Conservation (phyloP, 371 early-diverging fungal genomes). For the Funneliformis caledonium region DNA sequence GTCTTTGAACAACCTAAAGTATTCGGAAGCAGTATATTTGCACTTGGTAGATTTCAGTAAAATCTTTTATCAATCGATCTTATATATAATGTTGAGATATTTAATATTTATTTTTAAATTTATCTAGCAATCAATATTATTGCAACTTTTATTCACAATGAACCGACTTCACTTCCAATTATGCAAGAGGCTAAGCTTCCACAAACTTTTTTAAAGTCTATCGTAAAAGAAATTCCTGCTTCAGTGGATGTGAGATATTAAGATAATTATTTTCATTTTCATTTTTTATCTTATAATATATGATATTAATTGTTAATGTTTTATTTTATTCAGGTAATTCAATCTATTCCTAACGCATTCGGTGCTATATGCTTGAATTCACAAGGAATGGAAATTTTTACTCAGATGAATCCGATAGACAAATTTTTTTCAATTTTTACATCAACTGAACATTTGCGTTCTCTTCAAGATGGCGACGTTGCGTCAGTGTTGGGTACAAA, state of each 20-base stretch:
- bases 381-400: constrained; percentile 83
- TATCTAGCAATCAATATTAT: constrained; percentile 82
- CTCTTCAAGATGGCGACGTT: constrained; percentile 82
- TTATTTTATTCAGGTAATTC: constrained; percentile 56
- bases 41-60: constrained; percentile 61
- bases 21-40: constrained; percentile 79
- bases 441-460: constrained; percentile 72
- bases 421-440: constrained; percentile 82
- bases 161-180: constrained; percentile 90
- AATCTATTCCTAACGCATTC: constrained; percentile 89
- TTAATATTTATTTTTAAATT: background rate
- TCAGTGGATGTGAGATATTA: constrained; percentile 65
- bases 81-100: background rate
- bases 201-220: constrained; percentile 76
- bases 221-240: constrained; percentile 68
- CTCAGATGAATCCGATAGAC: constrained; percentile 68
- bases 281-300: background rate
- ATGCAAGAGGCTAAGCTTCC: constrained; percentile 91
- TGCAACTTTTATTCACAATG: constrained; percentile 96
- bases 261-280: background rate
- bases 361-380: constrained; percentile 95
- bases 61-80: constrained; percentile 36
- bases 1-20: constrained; percentile 74
- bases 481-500: constrained; percentile 80
- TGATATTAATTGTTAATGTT: background rate